Conservation (phyloP, 805 yeast species). For the Wickerhamiella azymoides region DNA sequence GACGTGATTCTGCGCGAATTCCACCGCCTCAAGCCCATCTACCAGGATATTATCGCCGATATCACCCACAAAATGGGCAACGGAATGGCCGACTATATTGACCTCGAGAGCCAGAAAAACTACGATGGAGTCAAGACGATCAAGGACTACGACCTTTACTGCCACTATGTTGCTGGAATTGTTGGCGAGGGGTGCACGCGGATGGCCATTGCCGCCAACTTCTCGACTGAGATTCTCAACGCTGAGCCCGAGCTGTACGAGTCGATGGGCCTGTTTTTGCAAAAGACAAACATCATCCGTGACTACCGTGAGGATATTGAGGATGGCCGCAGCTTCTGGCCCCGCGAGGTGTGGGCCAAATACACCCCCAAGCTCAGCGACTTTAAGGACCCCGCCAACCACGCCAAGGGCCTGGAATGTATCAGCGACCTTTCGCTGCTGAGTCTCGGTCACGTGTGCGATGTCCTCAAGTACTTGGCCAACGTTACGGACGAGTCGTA, state of each 20-base stretch:
- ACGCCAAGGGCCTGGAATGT: conserved; percentile 52
- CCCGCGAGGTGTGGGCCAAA: conserved; percentile 80
- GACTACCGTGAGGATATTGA: conserved; percentile 84
- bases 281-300: conserved; percentile 90
- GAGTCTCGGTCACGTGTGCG: conserved; percentile 64
- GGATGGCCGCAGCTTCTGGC: conserved; percentile 94
- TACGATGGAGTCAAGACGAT: conserved; percentile 64
- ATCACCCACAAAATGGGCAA: conserved; percentile 83
- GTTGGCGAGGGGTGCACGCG: conserved; percentile 94
- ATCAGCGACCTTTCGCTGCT: conserved; percentile 68
- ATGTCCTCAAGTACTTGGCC: conserved; percentile 61
- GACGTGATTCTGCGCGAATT: conserved; percentile 54
- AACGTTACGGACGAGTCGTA: conserved; percentile 65
- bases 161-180: conserved; percentile 94
- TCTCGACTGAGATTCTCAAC: conserved; percentile 42
- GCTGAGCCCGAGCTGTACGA: conserved; percentile 48
- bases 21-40: conserved; percentile 56
- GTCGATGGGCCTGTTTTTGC: conserved; percentile 90
- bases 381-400: conserved; percentile 38
- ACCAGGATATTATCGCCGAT: conserved; percentile 64
- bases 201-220: conserved; percentile 60
- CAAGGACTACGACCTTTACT: conserved; percentile 76
- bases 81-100: conserved; percentile 92
- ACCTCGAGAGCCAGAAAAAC: conserved; percentile 58
- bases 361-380: conserved; percentile 51